Percentiles rank a stretch among this genome's conserved stretches.
Evolutionary conservation across 1,284 basidiomycete genomes (phyloP).

Genomic region (Coniferiporia weirii): DNA sequence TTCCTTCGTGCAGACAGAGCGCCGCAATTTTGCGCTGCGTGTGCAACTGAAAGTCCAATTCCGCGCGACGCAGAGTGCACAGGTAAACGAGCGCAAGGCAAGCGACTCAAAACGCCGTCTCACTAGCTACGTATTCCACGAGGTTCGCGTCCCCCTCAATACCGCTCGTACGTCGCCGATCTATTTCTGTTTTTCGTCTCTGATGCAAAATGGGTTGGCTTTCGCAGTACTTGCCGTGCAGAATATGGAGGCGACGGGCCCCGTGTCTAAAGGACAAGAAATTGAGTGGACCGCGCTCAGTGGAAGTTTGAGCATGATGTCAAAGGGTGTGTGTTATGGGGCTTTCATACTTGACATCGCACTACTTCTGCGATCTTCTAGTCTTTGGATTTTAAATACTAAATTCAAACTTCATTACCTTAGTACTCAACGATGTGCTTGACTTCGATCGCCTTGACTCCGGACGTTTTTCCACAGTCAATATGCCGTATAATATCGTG

Average conservation of each 20-base stretch:
- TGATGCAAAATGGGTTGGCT: neutral
- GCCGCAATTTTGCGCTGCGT: conserved; percentile 46
- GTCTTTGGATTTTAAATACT: neutral
- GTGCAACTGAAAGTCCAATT: conserved; percentile 44
- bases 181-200: neutral
- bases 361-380: neutral
- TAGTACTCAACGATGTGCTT: conserved; percentile 52
- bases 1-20: conserved; percentile 28
- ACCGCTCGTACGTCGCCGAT: conserved; percentile 35
- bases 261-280: conserved; percentile 60
- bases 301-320: conserved; percentile 69
- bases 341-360: too few relatives aligned
- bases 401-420: conserved; percentile 14
- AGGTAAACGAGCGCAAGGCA: conserved; percentile 43
- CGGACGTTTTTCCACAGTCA: conserved; percentile 69
- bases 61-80: conserved; percentile 45
- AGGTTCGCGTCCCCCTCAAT: conserved; percentile 51
- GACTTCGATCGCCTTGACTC: conserved; percentile 66
- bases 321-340: conserved; percentile 24
- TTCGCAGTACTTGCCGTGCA: conserved; percentile 73
- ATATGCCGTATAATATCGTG: conserved; percentile 24
- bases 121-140: conserved; percentile 28
- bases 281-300: conserved; percentile 79
- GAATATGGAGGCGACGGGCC: conserved; percentile 76
- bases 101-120: conserved; percentile 28